phyloP scores from a whole-genome alignment of 148 eudicot genomes.

The Heliamphora exappendiculata region DNA sequence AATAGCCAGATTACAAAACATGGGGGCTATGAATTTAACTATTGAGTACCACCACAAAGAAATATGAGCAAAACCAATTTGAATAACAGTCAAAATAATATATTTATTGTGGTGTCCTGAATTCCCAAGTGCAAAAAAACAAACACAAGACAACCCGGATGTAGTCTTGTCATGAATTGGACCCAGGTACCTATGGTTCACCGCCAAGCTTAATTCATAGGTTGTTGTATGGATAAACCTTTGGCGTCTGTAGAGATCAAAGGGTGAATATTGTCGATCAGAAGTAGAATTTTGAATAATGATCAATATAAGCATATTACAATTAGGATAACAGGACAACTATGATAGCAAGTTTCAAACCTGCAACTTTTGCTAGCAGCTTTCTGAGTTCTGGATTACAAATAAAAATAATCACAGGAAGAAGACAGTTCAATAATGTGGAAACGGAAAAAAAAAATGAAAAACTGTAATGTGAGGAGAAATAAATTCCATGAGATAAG shows the following conservation, averaged over 20 bases:
- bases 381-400: too few species aligned
- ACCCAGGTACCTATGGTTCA: constrained; percentile 39
- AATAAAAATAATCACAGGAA: too few species aligned
- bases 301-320: too few species aligned
- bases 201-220: constrained; percentile 78
- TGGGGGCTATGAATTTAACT: too few species aligned
- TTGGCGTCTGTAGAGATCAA: constrained; percentile 61
- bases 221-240: constrained; percentile 78
- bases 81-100: background rate
- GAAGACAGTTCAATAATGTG: too few species aligned
- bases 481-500: background rate
- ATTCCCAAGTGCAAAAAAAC: background rate
- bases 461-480: background rate
- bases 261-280: constrained; percentile 1
- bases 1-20: too few species aligned
- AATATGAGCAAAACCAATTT: background rate
- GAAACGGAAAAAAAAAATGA: too few species aligned
- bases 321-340: too few species aligned
- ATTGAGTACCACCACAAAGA: background rate
- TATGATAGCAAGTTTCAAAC: too few species aligned
- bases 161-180: background rate
- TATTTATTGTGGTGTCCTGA: background rate
- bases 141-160: too few species aligned
- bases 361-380: too few species aligned
- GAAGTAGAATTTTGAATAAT: too few species aligned